Base-by-base conservation (phyloP, 306 rosid genomes). In the Phaseolus lunatus region DNA sequence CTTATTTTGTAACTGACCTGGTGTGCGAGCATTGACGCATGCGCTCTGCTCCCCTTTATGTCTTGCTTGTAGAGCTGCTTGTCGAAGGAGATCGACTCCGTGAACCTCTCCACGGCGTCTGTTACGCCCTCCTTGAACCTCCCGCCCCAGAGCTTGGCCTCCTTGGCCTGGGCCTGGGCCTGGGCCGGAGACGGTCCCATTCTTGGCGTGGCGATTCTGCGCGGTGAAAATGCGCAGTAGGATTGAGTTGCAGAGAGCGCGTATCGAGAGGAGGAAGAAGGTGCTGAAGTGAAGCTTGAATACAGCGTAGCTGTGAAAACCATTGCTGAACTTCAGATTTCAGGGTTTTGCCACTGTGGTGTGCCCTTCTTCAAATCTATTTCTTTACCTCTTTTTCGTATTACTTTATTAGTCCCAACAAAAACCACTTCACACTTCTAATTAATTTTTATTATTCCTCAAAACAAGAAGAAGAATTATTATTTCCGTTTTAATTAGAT, bases 121-220 rank as follows among this genome's bases (percentile, higher is more conserved):
- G 99, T 90, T 7, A 95, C 96, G 50, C 91, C 84, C 64, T 92
- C 91, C 79, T 95, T 89, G 78, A 95, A 95, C 27, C 99, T 88
- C n/a, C 99, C 99, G 19, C 97, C 99, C 99, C 99, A 95, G 0
- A 95, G 94, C 83, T 95, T 95, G 16, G 67, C 86, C 84, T 95
- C 97, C 81, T 95, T 95, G 57, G 86, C 63, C 63, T 80, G 81
- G 18, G 64, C 14, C 3, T 79, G 65, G 78, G 65, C 59, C 5
- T 45, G 82, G 35, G 72, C 41, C 53, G 8, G 83, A 9, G 66
- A 70, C 1, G 75, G 37, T 14, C 49, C 81, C 69, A 79, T 65
- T 80, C 69, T 80, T 20, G 65, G 76, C 7, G 27, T 5, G 67
- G 37, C 78, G 68, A 39, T 43, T 2, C 70, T 26, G 24, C 16